Conservation (phyloP, 2,329 filamentous ascomycete species). For the Diplocarpon mali region DNA sequence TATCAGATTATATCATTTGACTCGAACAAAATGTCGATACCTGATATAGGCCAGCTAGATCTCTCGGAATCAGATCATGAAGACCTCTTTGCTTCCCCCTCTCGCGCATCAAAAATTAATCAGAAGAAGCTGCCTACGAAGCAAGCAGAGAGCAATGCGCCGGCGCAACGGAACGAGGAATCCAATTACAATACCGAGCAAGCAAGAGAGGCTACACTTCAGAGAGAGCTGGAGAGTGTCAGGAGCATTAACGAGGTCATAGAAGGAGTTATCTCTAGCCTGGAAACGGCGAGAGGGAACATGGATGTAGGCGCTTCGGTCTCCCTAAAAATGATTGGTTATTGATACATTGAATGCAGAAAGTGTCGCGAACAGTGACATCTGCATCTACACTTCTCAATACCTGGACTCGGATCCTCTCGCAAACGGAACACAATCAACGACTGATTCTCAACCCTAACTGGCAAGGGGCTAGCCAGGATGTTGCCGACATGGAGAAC, state of each 20-base stretch:
- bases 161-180: constrained; percentile 30
- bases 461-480: constrained; percentile 83
- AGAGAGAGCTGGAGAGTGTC: constrained; percentile 71
- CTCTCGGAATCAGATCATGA: constrained; percentile 45
- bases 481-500: constrained; percentile 75
- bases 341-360: constrained; percentile 36
- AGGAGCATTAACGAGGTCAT: constrained; percentile 81
- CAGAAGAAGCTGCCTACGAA: constrained; percentile 14
- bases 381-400: constrained; percentile 84
- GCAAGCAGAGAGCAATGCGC: constrained; percentile 17
- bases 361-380: constrained; percentile 72
- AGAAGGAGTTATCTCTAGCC: constrained; percentile 61
- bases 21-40: constrained; percentile 27
- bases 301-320: constrained; percentile 50
- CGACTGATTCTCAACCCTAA: constrained; percentile 76
- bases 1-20: neutral
- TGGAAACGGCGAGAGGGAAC: constrained; percentile 63
- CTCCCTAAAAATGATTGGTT: neutral
- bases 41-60: constrained; percentile 39
- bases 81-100: constrained; percentile 47
- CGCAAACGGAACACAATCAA: constrained; percentile 96
- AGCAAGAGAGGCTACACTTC: constrained; percentile 61
- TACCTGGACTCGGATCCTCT: constrained; percentile 91
- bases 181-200: constrained; percentile 52
- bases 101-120: constrained; percentile 26